These are phyloP conservation scores for Entoloma clypeatum DNA, from an alignment of 1,284 basidiomycete genomes.

Conservation along the genomic window DNA sequence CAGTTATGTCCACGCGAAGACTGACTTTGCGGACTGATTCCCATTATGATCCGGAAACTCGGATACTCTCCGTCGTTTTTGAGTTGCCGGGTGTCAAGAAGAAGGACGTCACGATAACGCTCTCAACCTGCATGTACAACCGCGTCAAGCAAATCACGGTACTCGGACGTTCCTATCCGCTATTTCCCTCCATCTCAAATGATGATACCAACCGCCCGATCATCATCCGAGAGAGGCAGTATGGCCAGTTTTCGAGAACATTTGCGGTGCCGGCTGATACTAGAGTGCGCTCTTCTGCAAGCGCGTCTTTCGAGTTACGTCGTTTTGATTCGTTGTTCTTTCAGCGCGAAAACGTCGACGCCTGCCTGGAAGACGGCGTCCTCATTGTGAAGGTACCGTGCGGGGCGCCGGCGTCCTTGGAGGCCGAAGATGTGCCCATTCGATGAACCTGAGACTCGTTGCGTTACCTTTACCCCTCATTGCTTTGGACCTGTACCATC, in stretches of 20 bases:
- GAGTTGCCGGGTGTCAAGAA: constrained; percentile 62
- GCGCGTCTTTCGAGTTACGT: constrained; percentile 14
- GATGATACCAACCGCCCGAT: constrained; percentile 18
- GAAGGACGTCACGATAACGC: constrained; percentile 46
- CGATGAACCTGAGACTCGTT: constrained; percentile 25
- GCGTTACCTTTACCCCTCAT: not conserved
- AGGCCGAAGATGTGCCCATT: constrained; percentile 36
- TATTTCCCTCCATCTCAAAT: constrained; percentile 27
- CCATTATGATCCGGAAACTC: constrained; percentile 44
- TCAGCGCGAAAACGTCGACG: constrained; percentile 45
- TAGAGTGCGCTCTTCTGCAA: constrained; percentile 39
- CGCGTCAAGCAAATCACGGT: constrained; percentile 54
- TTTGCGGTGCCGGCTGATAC: constrained; percentile 56
- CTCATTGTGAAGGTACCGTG: constrained; percentile 44
- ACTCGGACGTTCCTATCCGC: constrained; percentile 37
- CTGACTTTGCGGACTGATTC: constrained; percentile 48
- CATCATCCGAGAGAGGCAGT: constrained; percentile 51
- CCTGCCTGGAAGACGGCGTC: constrained; percentile 47
- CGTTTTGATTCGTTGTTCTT: constrained; percentile 20
- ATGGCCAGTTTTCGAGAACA: constrained; percentile 48
- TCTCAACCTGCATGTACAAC: constrained; percentile 53
- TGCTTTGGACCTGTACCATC: too few relatives aligned
- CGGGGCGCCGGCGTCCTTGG: constrained; percentile 34
- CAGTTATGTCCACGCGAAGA: too few relatives aligned
- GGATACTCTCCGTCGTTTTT: constrained; percentile 50